Evolutionary conservation across 1,284 basidiomycete genomes (phyloP), one percentile per base, ranked within the genome.

Genomic region (Heterobasidion irregulare): DNA sequence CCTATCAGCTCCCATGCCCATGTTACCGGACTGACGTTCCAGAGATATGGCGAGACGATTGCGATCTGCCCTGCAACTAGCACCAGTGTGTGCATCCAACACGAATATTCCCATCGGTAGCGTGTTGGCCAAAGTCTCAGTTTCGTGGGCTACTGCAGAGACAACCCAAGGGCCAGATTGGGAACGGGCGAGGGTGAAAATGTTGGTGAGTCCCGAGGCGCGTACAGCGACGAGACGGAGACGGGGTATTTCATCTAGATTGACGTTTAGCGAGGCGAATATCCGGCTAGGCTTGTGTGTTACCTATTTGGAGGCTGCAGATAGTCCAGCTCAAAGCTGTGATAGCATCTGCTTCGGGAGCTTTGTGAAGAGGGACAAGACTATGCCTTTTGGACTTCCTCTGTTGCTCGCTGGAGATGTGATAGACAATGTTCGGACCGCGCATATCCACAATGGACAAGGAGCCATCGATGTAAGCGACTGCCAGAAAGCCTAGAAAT

Each of bases 371-470:
- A 55, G 26, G 3, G 26, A 26, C 26, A 5, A 74, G 57, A 49
- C 64, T 71, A 55, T 68, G 68, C 56, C 67, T 55, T 5, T 54
- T 51, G 9, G 56, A 48, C 26, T 54, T 43, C 38, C 70, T 59
- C 61, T 65, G 53, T 56, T 60, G 55, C 34, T 55, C 70, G 66
- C 52, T 63, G 52, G 68, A 64, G 52, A 69, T 73, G 41, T 78
- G 70, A 6, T 78, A 63, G 18, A 92, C 78, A 10, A 92, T 72
- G 8, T 75, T 74, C 0, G 89, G 89, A 1, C 80, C 84, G 26
- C 88, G 77, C 75, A 92, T 76, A 64, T 93, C 86, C 16, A 92
- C 66, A 35, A 92, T 70, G 26, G 80, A 70, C 16, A 93, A 58
- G 2, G 78, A 74, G 2, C 82, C 83, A 53, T 79, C 77, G 6